phyloP scores from a whole-genome alignment of 495 filamentous ascomycete genomes.

The Tuber brumale region DNA sequence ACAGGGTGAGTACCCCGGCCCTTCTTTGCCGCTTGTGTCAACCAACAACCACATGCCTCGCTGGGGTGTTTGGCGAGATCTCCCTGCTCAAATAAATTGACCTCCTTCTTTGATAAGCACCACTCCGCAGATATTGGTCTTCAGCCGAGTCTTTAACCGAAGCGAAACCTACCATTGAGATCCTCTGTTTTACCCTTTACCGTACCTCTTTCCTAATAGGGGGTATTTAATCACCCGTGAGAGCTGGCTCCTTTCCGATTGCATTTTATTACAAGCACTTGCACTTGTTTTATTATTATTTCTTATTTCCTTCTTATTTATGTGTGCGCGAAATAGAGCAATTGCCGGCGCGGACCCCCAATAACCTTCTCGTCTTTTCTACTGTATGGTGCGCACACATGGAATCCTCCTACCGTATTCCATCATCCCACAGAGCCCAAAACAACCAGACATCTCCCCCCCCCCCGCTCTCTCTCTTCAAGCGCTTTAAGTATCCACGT shows the following conservation, averaged over 20 bases:
- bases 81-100: constrained; percentile 32
- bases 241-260: neutral
- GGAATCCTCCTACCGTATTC: neutral
- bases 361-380: neutral
- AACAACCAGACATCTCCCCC: neutral
- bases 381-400: neutral
- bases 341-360: neutral
- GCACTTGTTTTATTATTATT: constrained; percentile 12
- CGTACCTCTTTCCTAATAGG: neutral
- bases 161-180: constrained; percentile 1
- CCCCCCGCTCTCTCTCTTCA: neutral
- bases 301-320: constrained; percentile 1
- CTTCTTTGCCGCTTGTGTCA: neutral
- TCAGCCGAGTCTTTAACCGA: constrained; percentile 35
- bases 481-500: neutral
- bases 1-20: neutral
- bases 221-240: neutral
- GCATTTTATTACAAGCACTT: neutral
- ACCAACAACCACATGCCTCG: neutral
- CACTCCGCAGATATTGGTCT: constrained; percentile 20
- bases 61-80: constrained; percentile 24
- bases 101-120: constrained; percentile 23
- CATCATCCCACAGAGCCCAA: neutral
- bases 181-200: constrained; percentile 5
- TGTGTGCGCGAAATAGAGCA: neutral